phyloP scores from a whole-genome alignment of 148 eudicot genomes.

The Silene uniflora region DNA sequence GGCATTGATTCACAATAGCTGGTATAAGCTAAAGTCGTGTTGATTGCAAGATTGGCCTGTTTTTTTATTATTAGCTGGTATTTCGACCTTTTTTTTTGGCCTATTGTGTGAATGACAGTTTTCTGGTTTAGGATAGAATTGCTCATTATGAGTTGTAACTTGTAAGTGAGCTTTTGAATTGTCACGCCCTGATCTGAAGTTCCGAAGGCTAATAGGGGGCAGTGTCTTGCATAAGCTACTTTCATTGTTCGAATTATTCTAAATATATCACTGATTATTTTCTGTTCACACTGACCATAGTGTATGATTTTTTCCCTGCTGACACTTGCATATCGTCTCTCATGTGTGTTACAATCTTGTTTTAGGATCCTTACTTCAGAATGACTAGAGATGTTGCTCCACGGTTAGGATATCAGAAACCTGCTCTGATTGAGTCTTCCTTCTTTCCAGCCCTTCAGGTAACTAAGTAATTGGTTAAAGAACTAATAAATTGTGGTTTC shows the following conservation, averaged over 20 bases:
- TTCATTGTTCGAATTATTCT: background rate
- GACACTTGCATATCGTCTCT: conserved; percentile 9
- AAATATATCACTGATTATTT: background rate
- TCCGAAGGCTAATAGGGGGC: background rate
- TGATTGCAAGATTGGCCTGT: no score
- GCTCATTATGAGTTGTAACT: background rate
- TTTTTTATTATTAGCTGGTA: no score
- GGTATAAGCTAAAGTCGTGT: no score
- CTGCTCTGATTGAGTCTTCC: conserved; percentile 83
- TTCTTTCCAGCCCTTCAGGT: conserved; percentile 99
- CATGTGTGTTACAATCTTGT: conserved; percentile 14
- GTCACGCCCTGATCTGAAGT: background rate
- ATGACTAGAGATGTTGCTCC: conserved; percentile 99
- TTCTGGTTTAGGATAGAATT: background rate
- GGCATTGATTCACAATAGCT: background rate
- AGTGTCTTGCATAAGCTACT: background rate
- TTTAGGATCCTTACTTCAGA: conserved; percentile 96
- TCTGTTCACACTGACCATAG: background rate
- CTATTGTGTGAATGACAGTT: no score
- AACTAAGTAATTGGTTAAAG: background rate
- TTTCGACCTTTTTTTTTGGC: no score
- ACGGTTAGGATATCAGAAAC: conserved; percentile 84
- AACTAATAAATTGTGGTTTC: background rate
- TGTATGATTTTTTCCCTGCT: background rate
- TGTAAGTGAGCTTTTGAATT: background rate